Conservation (phyloP, 352 stramenopile species). For the Blastocystis sp. region DNA sequence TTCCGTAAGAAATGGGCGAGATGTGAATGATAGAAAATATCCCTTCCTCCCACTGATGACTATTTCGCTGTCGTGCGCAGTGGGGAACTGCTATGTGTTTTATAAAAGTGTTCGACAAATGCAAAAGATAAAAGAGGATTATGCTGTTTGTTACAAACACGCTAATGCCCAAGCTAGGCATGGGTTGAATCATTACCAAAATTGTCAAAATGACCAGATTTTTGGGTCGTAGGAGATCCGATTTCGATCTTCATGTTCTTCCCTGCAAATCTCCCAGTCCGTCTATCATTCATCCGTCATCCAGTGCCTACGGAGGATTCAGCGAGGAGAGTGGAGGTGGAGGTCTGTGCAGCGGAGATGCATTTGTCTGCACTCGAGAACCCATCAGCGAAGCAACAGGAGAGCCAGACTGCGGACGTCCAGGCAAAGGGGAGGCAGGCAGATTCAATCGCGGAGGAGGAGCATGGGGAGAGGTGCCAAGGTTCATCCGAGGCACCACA, state of each 20-base stretch:
- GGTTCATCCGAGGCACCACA: background rate
- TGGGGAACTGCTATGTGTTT: conserved; percentile 76
- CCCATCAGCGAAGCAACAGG: background rate
- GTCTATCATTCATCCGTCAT: background rate
- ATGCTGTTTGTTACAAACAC: background rate
- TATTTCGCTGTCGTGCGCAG: conserved; percentile 71
- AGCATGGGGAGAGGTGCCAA: background rate
- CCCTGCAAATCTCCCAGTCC: background rate
- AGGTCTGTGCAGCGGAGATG: background rate
- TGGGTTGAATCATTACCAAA: background rate
- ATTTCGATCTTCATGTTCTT: conserved; percentile 30
- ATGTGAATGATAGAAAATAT: background rate
- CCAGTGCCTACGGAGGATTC: background rate
- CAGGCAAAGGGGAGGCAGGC: background rate
- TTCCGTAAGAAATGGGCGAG: conserved; percentile 64
- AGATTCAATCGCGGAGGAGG: background rate
- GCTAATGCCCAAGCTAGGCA: background rate
- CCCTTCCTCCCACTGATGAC: conserved; percentile 75
- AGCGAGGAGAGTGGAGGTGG: background rate
- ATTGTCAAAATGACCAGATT: background rate
- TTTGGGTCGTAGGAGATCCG: background rate
- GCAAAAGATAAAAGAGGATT: conserved; percentile 65
- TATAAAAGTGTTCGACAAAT: conserved; percentile 70
- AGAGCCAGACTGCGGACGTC: background rate
- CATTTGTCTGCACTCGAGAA: background rate